Conservation (phyloP, 208 protist species). For the Leishmania tarentolae region DNA sequence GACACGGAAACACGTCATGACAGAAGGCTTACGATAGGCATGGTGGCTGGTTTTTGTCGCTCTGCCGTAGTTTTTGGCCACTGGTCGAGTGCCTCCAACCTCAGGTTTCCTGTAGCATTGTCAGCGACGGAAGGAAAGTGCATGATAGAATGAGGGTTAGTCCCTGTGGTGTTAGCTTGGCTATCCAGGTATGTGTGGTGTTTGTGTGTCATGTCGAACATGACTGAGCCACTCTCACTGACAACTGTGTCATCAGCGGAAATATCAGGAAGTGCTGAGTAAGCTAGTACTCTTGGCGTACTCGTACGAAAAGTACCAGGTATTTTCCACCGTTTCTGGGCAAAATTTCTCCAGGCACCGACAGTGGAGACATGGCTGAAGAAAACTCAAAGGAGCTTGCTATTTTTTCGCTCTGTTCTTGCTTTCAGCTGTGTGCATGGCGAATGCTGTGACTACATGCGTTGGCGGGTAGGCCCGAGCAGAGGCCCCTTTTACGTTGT, state of each 20-base stretch:
- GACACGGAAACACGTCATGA: background rate
- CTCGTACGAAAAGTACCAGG: background rate
- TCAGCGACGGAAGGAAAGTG: background rate
- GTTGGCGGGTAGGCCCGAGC: no score
- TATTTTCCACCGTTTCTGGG: no score
- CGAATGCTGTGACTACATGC: background rate
- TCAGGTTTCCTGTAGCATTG: background rate
- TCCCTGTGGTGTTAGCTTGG: background rate
- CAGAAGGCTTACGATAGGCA: background rate
- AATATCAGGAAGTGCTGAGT: background rate
- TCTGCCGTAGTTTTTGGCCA: background rate
- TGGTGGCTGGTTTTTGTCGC: background rate
- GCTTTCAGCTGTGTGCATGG: background rate
- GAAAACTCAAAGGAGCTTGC: no score
- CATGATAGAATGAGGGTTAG: background rate
- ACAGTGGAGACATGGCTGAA: background rate
- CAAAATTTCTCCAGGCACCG: background rate
- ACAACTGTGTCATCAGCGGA: background rate
- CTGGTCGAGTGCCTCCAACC: background rate
- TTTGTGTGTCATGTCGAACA: background rate
- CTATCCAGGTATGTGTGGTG: background rate
- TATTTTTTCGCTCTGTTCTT: background rate
- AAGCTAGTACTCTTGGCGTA: background rate
- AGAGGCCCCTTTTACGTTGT: background rate
- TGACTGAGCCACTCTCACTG: background rate